Conservation (phyloP, 208 protist genomes). For the Tetramitus jugosus region DNA sequence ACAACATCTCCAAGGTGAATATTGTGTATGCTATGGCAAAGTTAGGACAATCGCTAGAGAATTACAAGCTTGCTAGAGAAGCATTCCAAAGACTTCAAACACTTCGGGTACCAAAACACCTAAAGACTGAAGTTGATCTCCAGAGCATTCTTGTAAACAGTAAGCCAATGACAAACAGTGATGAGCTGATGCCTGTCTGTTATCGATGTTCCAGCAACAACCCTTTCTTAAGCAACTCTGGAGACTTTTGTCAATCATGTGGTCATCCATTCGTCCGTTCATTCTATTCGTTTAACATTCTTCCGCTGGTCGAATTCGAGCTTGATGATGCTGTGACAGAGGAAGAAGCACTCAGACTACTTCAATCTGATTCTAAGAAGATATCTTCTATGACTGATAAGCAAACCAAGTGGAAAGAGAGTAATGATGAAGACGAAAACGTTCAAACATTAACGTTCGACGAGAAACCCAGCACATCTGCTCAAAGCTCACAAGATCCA, state of each 20-base stretch:
- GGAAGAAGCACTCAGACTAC: constrained; percentile 52
- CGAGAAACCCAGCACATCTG: background rate
- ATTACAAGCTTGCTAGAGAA: constrained; percentile 65
- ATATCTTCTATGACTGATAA: no score
- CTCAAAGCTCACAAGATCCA: background rate
- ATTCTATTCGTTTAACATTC: constrained; percentile 71
- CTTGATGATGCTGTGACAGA: constrained; percentile 68
- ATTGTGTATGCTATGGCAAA: constrained; percentile 73
- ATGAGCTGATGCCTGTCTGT: constrained; percentile 55
- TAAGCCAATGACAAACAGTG: constrained; percentile 66
- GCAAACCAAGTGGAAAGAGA: constrained; percentile 2
- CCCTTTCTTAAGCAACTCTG: constrained; percentile 60
- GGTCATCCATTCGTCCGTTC: constrained; percentile 80
- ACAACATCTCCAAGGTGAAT: constrained; percentile 71
- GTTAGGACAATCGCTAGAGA: constrained; percentile 63
- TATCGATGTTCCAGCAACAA: constrained; percentile 76
- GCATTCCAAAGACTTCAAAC: constrained; percentile 73
- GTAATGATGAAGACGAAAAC: background rate
- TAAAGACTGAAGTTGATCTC: constrained; percentile 77
- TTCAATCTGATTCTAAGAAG: background rate
- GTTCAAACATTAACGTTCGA: constrained; percentile 4
- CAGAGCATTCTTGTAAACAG: constrained; percentile 70
- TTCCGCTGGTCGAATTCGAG: constrained; percentile 86
- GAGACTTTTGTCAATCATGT: constrained; percentile 75
- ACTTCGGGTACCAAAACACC: constrained; percentile 62